Evolutionary conservation across 768 basidiomycete genomes (phyloP), one percentile per base, ranked within the genome.

Genomic region (Rhizopogon salebrosus): DNA sequence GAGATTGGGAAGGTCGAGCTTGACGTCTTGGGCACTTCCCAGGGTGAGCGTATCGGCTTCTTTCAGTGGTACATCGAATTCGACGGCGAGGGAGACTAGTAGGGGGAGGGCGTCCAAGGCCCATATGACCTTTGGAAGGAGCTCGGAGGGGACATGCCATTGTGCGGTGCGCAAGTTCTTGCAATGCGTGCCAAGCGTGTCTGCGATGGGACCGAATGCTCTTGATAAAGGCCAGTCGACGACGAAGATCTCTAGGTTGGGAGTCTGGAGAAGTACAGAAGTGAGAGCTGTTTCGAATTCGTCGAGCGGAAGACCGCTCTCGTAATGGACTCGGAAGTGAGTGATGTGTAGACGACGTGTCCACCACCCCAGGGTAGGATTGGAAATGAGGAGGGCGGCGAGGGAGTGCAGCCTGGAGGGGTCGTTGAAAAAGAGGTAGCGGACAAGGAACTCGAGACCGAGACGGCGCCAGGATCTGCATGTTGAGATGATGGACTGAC

Each of bases 221-320:
- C 54, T 64, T 3, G 77, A 72, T 70, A 89, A 73, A 0, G 86
- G 80, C 70, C 80, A 82, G 55, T 87, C 84, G 40, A 87, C 68
- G 34, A 87, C 74, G 66, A 89, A 87, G 7, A 87, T 81, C 56
- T 87, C 80, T 46, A 90, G 79, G 58, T 89, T 89, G 4, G 85
- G 84, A 55, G 84, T 87, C 51, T 79, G 85, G 11, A 70, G 68
- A 29, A 89, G 77, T 52, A 89, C 74, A 24, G 79, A 73, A 8
- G 80, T 68, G 20, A 91, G 72, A 0, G 82, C 76, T 23, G 71
- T 70, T 59, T 83, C 77, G 24, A 83, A 70, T 29, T 80, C 74
- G 9, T 76, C 70, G 59, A 79, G 70, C 6, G 75, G 74, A 2
- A 72, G 65, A 5, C 68, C 72, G 8, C 67, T 72, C 6, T 69